phyloP scores from a whole-genome alignment of 1,284 basidiomycete species.

The Taiwanofungus camphoratus region DNA sequence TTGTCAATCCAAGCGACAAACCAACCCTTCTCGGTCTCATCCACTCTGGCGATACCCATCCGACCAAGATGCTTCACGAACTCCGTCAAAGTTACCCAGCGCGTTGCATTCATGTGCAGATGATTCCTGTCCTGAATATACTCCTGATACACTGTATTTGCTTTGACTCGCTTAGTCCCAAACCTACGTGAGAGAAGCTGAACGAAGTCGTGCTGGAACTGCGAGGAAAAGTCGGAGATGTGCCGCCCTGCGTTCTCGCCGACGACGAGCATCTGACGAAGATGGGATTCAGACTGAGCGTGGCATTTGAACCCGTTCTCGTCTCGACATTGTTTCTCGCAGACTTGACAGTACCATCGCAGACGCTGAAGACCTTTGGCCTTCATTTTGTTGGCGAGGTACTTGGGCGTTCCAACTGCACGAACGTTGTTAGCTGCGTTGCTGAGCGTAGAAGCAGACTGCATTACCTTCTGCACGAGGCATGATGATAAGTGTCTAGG shows the following conservation, averaged over 20 bases:
- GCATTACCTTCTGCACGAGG: constrained; percentile 70
- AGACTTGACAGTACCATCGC: constrained; percentile 95
- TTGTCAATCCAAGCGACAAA: constrained; percentile 97
- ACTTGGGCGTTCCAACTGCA: constrained; percentile 84
- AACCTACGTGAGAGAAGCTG: constrained; percentile 84
- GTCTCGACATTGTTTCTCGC: constrained; percentile 93
- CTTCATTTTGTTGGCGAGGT: constrained; percentile 93
- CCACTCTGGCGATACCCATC: constrained; percentile 84
- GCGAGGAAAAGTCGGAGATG: constrained; percentile 84
- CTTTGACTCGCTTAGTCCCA: constrained; percentile 88
- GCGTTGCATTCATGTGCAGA: constrained; percentile 97
- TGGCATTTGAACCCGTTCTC: constrained; percentile 98
- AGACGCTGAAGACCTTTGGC: constrained; percentile 91
- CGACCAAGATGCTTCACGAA: constrained; percentile 91
- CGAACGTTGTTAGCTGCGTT: constrained; percentile 3
- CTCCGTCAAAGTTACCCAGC: constrained; percentile 95
- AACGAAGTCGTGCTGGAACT: constrained; percentile 94
- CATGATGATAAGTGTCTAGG: constrained; percentile 40
- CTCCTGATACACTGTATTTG: constrained; percentile 97
- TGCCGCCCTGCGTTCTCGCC: constrained; percentile 90
- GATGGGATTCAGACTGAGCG: constrained; percentile 80
- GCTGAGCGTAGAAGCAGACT: not conserved
- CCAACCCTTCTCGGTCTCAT: constrained; percentile 98
- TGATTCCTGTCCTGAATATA: constrained; percentile 95
- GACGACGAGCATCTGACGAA: constrained; percentile 94